phyloP scores from a whole-genome alignment of 495 filamentous ascomycete genomes.

The Monascus purpureus region DNA sequence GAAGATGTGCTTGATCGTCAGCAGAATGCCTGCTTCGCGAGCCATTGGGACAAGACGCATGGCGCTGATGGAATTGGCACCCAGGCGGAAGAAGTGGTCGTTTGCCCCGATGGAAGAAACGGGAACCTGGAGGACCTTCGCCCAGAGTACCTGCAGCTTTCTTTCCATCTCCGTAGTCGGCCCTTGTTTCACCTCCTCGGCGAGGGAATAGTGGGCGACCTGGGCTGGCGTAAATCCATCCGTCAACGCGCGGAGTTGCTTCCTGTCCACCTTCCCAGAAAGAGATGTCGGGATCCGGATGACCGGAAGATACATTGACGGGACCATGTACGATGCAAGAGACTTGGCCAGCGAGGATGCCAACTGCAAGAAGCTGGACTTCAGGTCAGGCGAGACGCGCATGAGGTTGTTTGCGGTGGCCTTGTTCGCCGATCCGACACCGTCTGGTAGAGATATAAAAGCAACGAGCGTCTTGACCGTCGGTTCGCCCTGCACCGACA shows the following conservation, averaged over 20 bases:
- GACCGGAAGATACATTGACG: conserved; percentile 18
- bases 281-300: conserved; percentile 16
- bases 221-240: background rate
- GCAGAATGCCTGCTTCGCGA: conserved; percentile 3
- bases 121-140: conserved; percentile 1
- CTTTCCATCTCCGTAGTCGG: conserved; percentile 6
- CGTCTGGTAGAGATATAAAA: background rate
- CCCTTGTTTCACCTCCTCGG: conserved; percentile 5
- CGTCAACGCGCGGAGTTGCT: conserved; percentile 5
- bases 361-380: background rate
- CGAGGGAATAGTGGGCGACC: background rate
- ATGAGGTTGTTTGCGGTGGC: background rate
- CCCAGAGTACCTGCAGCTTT: no score
- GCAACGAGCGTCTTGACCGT: background rate
- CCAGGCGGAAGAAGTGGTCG: conserved; percentile 38
- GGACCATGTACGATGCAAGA: conserved; percentile 27
- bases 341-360: background rate
- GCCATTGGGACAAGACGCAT: conserved; percentile 31
- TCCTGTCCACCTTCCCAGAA: conserved; percentile 24
- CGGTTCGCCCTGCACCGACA: no score
- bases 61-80: conserved; percentile 37
- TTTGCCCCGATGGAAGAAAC: conserved; percentile 17
- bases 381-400: background rate
- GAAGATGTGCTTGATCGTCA: conserved; percentile 11
- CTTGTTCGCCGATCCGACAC: background rate